phyloP scores from a whole-genome alignment of 169 alveolate genomes.

The Plasmodium billcollinsi region DNA sequence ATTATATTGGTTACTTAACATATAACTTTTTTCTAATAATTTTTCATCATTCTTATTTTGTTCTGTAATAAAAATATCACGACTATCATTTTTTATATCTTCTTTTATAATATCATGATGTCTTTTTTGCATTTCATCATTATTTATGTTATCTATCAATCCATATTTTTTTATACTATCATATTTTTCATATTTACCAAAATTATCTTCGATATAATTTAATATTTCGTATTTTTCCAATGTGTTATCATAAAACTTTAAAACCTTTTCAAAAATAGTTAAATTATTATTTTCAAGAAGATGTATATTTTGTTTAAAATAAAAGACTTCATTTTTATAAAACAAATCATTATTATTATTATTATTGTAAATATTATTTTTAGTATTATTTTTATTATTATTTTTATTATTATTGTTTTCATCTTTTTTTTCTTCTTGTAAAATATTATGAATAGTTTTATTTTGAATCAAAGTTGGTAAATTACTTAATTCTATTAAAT shows the following conservation, averaged over 20 bases:
- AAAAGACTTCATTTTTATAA: conserved; percentile 58
- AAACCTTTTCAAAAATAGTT: conserved; percentile 69
- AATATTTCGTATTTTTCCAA: conserved; percentile 41
- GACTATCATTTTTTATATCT: background rate
- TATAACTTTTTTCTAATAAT: background rate
- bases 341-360: conserved; percentile 4
- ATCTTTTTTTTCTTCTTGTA: conserved; percentile 1
- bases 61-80: background rate
- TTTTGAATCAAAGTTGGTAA: conserved; percentile 17
- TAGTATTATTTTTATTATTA: too few species aligned
- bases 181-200: conserved; percentile 6
- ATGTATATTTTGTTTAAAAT: conserved; percentile 68
- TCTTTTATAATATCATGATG: background rate
- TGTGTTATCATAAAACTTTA: conserved; percentile 42
- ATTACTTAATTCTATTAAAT: conserved; percentile 18
- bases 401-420: too few species aligned
- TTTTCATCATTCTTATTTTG: background rate
- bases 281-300: conserved; percentile 32
- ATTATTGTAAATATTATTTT: too few species aligned
- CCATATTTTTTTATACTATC: background rate
- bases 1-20: background rate
- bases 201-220: conserved; percentile 43
- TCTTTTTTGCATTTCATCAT: background rate
- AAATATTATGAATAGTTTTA: conserved; percentile 9
- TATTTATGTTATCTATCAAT: background rate